Evolutionary conservation across 192 early-diverging fungal genomes (phyloP).

Genomic region (Entophlyctis luteolus): DNA sequence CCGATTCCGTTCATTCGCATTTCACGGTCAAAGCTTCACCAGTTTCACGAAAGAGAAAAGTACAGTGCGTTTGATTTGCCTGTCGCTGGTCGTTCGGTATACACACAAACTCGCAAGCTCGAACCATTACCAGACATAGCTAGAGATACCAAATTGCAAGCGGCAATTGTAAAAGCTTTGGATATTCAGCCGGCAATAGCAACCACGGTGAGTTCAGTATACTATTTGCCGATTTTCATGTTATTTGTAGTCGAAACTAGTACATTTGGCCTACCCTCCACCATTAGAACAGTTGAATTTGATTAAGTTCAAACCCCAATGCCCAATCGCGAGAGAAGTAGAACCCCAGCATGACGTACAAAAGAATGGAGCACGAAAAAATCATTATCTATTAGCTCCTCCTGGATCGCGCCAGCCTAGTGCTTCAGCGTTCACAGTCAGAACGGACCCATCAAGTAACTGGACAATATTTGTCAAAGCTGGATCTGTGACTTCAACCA

Average conservation of each 20-base stretch:
- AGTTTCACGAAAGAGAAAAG: neutral
- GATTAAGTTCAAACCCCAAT: neutral
- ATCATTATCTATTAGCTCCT: neutral
- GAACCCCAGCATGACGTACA: neutral
- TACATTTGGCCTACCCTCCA: conserved; percentile 11
- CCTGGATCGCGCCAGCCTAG: conserved; percentile 13
- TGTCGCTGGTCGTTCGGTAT: neutral
- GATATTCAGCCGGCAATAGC: neutral
- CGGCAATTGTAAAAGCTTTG: conserved; percentile 6
- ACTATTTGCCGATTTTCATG: neutral
- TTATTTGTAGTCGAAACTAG: neutral
- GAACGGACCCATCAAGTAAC: conserved; percentile 14
- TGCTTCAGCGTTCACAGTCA: neutral
- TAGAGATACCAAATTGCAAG: conserved; percentile 1
- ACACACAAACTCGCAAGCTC: neutral
- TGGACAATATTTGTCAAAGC: conserved; percentile 26
- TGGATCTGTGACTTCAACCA: conserved; percentile 6
- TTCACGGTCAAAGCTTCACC: neutral
- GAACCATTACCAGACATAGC: conserved; percentile 15
- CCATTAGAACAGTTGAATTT: neutral
- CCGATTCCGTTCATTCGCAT: neutral
- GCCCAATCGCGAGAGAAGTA: neutral
- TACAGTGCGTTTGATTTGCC: conserved; percentile 8
- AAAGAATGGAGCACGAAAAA: neutral
- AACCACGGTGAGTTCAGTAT: neutral